Base-by-base conservation (phyloP, 306 rosid genomes). In the Oemleria cerasiformis region DNA sequence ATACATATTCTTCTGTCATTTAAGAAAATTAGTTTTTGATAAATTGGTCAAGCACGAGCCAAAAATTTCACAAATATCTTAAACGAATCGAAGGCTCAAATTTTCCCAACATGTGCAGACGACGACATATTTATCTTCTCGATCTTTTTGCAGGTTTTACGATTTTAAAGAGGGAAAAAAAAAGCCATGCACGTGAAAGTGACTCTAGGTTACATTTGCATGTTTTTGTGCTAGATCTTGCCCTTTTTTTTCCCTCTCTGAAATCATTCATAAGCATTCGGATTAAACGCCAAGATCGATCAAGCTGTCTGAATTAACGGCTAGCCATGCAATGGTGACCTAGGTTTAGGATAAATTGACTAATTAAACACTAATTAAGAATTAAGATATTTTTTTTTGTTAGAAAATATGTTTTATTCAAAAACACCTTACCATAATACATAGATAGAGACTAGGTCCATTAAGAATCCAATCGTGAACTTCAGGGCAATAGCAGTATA, bases 151-250 rank as follows among this genome's bases (percentile, higher is more conserved):
- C 6, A 45, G 19, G 8, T 42, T 55, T 23, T 30, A 30, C 15
- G 11, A 55, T 25, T 67, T 21, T 4, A 50, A 30, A 7, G 19
- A 71, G 72, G 55, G 49, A 25, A 39, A 65, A 75, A 81, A 51
- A 66, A 63, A 49, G 60, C 75, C 66, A 60, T 75, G 92, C 92
- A 85, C 90, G 81, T 89, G 88, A 81, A 69, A 53, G 72, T 84
- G 78, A 76, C 75, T 71, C 51, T 41, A 58, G 30, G 23, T 73
- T 75, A 77, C 72, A 80, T 64, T 70, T 47, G 69, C 73, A 43
- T 85, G 85, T 76, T 83, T 75, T 68, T 75, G 42, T 75, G 82
- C 47, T 86, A 34, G 70, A 78, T 80, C 78, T 79, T 82, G 79
- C 70, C 76, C 40, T 65, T 80, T 58, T 30, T n/a, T n/a, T n/a